Percentiles rank a stretch among this genome's conserved stretches.
Conservation (phyloP, 345 rosid species). For the Gossypium turneri region DNA sequence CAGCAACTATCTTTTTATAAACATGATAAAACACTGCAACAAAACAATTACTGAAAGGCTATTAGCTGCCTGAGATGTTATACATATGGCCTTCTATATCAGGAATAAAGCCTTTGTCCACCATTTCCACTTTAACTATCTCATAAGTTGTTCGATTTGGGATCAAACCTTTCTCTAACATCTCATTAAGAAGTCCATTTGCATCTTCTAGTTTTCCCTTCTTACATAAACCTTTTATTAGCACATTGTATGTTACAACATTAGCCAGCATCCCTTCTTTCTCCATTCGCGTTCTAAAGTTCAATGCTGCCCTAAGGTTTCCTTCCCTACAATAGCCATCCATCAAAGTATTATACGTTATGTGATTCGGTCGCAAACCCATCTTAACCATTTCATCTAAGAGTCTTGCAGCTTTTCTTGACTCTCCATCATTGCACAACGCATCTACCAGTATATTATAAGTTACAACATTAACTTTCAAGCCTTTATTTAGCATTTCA, state of each 20-base stretch:
- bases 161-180: slow-evolving; percentile 80
- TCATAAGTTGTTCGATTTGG: slow-evolving; percentile 66
- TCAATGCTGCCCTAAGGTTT: slow-evolving; percentile 60
- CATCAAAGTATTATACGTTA: slow-evolving; percentile 68
- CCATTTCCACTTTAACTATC: slow-evolving; percentile 64
- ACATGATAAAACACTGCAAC: background rate
- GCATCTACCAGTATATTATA: slow-evolving; percentile 64
- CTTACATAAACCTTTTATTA: slow-evolving; percentile 57
- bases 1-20: background rate
- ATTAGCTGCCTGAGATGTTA: slow-evolving; percentile 28
- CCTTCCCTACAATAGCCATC: slow-evolving; percentile 71
- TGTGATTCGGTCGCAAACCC: slow-evolving; percentile 58
- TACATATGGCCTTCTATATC: slow-evolving; percentile 76
- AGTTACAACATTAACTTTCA: slow-evolving; percentile 53
- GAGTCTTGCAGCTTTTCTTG: slow-evolving; percentile 54
- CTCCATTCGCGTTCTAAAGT: slow-evolving; percentile 59
- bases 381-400: slow-evolving; percentile 45
- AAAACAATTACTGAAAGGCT: background rate
- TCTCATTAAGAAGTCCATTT: slow-evolving; percentile 73
- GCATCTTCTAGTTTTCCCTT: slow-evolving; percentile 70
- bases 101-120: slow-evolving; percentile 80
- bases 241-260: slow-evolving; percentile 60
- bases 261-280: slow-evolving; percentile 59
- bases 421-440: slow-evolving; percentile 51
- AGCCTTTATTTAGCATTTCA: slow-evolving; percentile 40